Percentiles rank a stretch among this genome's conserved stretches.
phyloP scores from a whole-genome alignment of 2,329 filamentous ascomycete species.

The Cercospora sp. region DNA sequence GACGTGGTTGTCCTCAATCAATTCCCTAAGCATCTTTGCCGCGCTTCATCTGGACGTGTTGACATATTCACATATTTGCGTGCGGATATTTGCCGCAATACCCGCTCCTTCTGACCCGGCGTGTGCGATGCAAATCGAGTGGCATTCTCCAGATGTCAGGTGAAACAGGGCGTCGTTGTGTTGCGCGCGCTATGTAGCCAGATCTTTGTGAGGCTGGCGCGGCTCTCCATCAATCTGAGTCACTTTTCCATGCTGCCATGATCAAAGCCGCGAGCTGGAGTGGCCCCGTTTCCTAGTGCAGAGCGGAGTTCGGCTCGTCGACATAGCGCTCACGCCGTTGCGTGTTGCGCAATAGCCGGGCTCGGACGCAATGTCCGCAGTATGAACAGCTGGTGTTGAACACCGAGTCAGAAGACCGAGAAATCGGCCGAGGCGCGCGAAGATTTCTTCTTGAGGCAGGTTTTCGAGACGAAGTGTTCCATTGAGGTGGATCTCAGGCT shows the following conservation, averaged over 20 bases:
- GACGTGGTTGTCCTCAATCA: neutral
- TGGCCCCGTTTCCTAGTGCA: neutral
- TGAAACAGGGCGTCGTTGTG: neutral
- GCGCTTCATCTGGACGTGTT: neutral
- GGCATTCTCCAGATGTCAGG: neutral
- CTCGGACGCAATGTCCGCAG: conserved; percentile 2
- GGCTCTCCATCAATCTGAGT: neutral
- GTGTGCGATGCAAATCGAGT: neutral
- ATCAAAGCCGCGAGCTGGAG: neutral
- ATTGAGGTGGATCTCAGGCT: neutral
- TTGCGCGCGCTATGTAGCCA: neutral
- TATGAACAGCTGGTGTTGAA: neutral
- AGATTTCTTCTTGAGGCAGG: neutral
- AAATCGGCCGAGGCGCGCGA: neutral
- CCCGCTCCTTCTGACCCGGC: neutral
- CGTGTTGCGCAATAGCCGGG: conserved; percentile 4
- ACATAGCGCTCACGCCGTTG: neutral
- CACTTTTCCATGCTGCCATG: neutral
- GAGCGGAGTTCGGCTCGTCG: neutral
- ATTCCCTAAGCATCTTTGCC: neutral
- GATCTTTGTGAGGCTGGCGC: neutral
- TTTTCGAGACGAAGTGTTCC: neutral
- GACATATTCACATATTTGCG: neutral
- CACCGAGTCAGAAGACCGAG: neutral
- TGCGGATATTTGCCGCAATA: neutral